Percentiles rank a stretch among this genome's conserved stretches.
phyloP scores from a whole-genome alignment of 2,329 filamentous ascomycete species.

The Periconia macrospinosa region DNA sequence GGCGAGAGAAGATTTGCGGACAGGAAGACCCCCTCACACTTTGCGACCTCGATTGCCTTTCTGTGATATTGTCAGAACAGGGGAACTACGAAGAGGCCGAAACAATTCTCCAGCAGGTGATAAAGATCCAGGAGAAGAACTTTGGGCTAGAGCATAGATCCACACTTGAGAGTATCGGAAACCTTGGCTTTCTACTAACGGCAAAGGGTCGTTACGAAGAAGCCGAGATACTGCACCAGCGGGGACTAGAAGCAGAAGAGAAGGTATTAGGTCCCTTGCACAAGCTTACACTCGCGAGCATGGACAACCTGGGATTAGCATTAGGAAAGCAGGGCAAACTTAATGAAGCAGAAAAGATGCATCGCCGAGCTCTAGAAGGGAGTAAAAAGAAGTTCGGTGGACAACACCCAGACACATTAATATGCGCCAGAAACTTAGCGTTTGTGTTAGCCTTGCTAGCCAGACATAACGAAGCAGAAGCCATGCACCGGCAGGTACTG shows the following conservation, averaged over 20 bases:
- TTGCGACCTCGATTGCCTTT: slow-evolving; percentile 2
- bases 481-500: not conserved
- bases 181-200: slow-evolving; percentile 3
- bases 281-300: slow-evolving; percentile 4
- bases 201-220: not conserved
- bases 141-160: slow-evolving; percentile 6
- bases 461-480: slow-evolving; percentile 2
- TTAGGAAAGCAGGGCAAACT: slow-evolving; percentile 1
- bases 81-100: slow-evolving; percentile 11
- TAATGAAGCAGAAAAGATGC: slow-evolving; percentile 1
- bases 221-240: slow-evolving; percentile 1
- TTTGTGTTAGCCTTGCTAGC: not conserved
- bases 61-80: not conserved
- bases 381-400: slow-evolving; percentile 2
- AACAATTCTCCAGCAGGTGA: not conserved
- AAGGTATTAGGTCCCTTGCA: slow-evolving; percentile 2
- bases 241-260: not conserved
- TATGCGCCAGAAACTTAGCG: slow-evolving; percentile 4
- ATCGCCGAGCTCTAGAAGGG: not conserved
- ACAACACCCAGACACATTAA: slow-evolving; percentile 4
- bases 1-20: slow-evolving; percentile 4
- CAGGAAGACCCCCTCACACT: slow-evolving; percentile 5
- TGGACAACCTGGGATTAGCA: slow-evolving; percentile 4
- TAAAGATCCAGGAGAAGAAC: not conserved
- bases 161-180: slow-evolving; percentile 4